Conservation (phyloP, 2,329 filamentous ascomycete species). For the Seiridium cupressi region DNA sequence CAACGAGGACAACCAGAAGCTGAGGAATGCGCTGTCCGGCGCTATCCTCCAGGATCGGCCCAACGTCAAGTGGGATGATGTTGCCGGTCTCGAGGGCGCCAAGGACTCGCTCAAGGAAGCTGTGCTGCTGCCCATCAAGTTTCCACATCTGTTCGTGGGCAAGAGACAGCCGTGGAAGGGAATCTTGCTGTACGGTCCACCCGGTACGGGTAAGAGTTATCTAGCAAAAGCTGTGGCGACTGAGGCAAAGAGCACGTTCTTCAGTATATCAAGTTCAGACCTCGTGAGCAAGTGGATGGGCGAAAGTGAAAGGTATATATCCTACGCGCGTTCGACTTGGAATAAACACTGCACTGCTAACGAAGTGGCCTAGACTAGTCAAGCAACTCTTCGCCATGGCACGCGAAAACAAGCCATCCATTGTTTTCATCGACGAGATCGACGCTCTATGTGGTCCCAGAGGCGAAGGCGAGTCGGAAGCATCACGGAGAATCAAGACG, state of each 20-base stretch:
- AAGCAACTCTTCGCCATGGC: conserved; percentile 98
- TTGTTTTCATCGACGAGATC: conserved; percentile 98
- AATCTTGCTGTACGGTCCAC: conserved; percentile 92
- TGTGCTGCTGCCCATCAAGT: conserved; percentile 96
- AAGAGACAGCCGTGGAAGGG: conserved; percentile 99
- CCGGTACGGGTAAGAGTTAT: conserved; percentile 96
- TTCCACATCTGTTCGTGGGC: conserved; percentile 92
- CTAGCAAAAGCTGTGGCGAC: conserved; percentile 96
- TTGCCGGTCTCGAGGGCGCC: conserved; percentile 87
- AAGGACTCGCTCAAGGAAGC: conserved; percentile 98
- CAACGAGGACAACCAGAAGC: conserved; percentile 93
- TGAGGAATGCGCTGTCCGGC: conserved; percentile 84
- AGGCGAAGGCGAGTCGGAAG: conserved; percentile 94
- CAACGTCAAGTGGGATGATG: conserved; percentile 97
- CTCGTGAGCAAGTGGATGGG: conserved; percentile 99
- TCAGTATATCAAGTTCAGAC: conserved; percentile 96
- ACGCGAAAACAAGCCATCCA: conserved; percentile 94
- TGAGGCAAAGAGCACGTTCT: conserved; percentile 98
- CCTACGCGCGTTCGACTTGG: no score
- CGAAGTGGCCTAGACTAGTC: conserved; percentile 64
- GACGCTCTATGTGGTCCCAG: conserved; percentile 93
- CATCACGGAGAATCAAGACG: conserved; percentile 95
- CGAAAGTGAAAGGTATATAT: conserved; percentile 89
- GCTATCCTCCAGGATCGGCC: conserved; percentile 94
- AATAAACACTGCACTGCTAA: no score